Conservation (phyloP, 495 filamentous ascomycete genomes). For the Bacidia rubella region DNA sequence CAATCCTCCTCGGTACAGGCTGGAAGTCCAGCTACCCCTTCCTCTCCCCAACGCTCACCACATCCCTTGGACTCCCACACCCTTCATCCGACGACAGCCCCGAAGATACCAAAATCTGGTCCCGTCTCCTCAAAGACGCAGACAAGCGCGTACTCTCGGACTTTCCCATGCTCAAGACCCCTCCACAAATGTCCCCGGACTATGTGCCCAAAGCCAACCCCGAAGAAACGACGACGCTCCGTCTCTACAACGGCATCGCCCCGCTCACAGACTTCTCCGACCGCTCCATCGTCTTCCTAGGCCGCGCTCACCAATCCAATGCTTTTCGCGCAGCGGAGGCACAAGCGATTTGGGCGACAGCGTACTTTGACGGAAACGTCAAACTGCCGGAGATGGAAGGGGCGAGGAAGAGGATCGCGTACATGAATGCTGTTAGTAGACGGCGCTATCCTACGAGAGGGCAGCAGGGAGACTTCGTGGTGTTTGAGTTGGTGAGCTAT, state of each 20-base stretch:
- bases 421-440: slow-evolving; percentile 23
- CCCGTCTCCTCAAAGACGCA: slow-evolving; percentile 20
- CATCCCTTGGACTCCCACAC: slow-evolving; percentile 22
- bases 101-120: slow-evolving; percentile 19
- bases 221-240: slow-evolving; percentile 21
- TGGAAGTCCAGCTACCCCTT: slow-evolving; percentile 19
- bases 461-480: slow-evolving; percentile 23
- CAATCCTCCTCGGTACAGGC: slow-evolving; percentile 28
- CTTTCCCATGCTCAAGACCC: slow-evolving; percentile 27
- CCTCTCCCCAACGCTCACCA: slow-evolving; percentile 16
- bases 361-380: slow-evolving; percentile 23
- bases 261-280: slow-evolving; percentile 20
- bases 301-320: slow-evolving; percentile 23
- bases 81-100: slow-evolving; percentile 12
- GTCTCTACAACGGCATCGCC: slow-evolving; percentile 27
- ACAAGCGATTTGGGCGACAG: slow-evolving; percentile 34
- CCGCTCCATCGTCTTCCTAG: slow-evolving; percentile 27
- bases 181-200: too few relatives aligned
- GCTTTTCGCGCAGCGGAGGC: slow-evolving; percentile 27
- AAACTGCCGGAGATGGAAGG: slow-evolving; percentile 18
- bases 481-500: slow-evolving; percentile 25
- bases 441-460: slow-evolving; percentile 28
- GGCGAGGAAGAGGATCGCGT: slow-evolving; percentile 23
- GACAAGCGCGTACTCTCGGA: slow-evolving; percentile 22
- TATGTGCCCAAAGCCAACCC: slow-evolving; percentile 8